Evolutionary conservation across 805 yeast species (phyloP).

Genomic region (Pichia phayaonensis): DNA sequence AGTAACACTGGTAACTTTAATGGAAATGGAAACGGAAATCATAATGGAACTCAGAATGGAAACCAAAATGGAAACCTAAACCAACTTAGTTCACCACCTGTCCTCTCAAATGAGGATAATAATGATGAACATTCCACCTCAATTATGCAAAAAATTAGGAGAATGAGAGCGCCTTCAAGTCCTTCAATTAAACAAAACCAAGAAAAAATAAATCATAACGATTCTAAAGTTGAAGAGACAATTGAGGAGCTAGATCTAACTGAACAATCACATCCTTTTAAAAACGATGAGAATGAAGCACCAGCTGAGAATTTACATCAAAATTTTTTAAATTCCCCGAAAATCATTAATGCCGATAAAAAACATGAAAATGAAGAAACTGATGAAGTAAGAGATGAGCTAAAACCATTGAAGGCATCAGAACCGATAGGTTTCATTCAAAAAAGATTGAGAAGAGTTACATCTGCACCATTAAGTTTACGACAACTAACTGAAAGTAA

Average conservation of each 20-base stretch:
- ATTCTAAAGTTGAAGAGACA: slow-evolving; percentile 3
- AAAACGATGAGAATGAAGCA: neutral
- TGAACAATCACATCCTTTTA: slow-evolving; percentile 3
- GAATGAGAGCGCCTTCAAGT: slow-evolving; percentile 29
- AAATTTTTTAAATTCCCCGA: neutral
- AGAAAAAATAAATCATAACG: neutral
- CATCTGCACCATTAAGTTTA: slow-evolving; percentile 72
- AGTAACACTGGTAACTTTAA: neutral
- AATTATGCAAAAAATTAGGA: slow-evolving; percentile 27
- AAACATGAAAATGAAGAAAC: neutral
- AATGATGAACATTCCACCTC: slow-evolving; percentile 12
- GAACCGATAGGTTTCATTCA: slow-evolving; percentile 22
- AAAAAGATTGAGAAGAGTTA: slow-evolving; percentile 57
- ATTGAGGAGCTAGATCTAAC: slow-evolving; percentile 24
- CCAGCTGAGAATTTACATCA: neutral
- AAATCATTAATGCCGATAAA: neutral
- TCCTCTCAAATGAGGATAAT: neutral
- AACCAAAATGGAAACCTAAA: neutral
- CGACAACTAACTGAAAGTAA: slow-evolving; percentile 26
- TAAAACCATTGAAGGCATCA: slow-evolving; percentile 11
- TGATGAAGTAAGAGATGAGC: slow-evolving; percentile 11
- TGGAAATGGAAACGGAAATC: neutral
- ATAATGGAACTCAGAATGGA: neutral
- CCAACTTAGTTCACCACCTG: neutral
- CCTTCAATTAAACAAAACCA: slow-evolving; percentile 15